A percentile compares a stretch with the other conserved stretches of the same genome.
Conservation (phyloP, 2,329 filamentous ascomycete genomes). For the Alternaria sp. region DNA sequence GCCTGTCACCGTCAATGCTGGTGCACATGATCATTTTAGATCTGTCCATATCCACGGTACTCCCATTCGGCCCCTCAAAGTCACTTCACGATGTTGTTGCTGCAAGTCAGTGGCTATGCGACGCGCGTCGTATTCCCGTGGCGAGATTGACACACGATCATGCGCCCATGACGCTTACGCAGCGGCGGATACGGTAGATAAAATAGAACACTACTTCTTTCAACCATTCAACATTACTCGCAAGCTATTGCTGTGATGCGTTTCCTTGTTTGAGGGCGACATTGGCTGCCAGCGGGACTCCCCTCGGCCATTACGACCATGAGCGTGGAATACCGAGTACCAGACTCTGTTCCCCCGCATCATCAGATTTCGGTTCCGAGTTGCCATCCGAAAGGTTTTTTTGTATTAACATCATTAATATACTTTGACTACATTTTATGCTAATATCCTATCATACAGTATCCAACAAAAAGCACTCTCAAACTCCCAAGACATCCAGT, state of each 20-base stretch:
- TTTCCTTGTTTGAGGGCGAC: neutral
- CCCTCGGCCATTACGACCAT: conserved; percentile 9
- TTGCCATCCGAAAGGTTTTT: neutral
- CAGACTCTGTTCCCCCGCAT: conserved; percentile 1
- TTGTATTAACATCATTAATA: neutral
- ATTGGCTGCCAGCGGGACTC: neutral
- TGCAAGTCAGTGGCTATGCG: conserved; percentile 10
- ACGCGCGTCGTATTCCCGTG: conserved; percentile 42
- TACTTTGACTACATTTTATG: neutral
- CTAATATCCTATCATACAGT: neutral
- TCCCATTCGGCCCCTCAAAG: conserved; percentile 6
- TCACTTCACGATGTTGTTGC: conserved; percentile 18
- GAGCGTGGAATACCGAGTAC: conserved; percentile 2
- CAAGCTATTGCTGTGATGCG: neutral
- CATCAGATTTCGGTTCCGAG: neutral
- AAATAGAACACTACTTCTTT: neutral
- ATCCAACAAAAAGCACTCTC: neutral
- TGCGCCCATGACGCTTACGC: conserved; percentile 10
- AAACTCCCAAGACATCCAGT: neutral
- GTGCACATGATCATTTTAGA: conserved; percentile 13
- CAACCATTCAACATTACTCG: neutral
- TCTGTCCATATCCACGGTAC: conserved; percentile 5
- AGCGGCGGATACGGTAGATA: neutral
- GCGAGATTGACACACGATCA: conserved; percentile 25
- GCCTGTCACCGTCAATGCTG: neutral